Evolutionary conservation across 2,329 filamentous ascomycete genomes (phyloP), one percentile per base, ranked within the genome.

Genomic region (Stagonosporopsis tanaceti): DNA sequence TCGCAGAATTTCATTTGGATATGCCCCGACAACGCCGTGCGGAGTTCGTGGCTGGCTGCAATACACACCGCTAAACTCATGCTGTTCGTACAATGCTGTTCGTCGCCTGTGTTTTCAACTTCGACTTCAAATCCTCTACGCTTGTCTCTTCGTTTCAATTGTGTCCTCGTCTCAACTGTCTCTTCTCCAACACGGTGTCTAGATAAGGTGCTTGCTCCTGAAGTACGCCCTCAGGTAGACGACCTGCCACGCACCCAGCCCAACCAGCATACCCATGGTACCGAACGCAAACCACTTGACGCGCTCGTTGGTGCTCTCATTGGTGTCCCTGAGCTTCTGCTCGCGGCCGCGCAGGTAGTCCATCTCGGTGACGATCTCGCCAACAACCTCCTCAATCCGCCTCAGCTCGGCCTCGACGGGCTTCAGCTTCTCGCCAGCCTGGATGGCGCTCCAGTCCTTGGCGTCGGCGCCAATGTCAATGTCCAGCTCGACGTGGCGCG

Each of bases 261-360:
- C 91, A 66, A 97, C 83, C 68, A 99, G 82, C 83, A 97, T 89
- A 61, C 92, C 90, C 81, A 97, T 98, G 27, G 94, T 98, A 65
- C 89, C 87, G 76, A 97, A 88, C 46, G 94, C 94, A 79, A 99
- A 99, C 93, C 92, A 98, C 84, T 98, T 99, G 73, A 99, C 95
- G 58, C 95, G 87, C 80, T 91, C 95, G 81, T 99, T 99, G 66
- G 95, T 99, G 84, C 94, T 98, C 89, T 99, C 95, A 79, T 99
- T 99, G 68, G 95, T 99, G 81, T 99, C 94, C 77, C 95, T 86
- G 70, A 99, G 85, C 83, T 92, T 96, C 86, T 97, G 93, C 84
- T 99, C 95, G 70, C 95, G 87, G 37, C 79, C 71, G 65, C 95
- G 87, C 70, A 99, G 86, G 81, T 98, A 99, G 65, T 98, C 94